These are phyloP conservation scores for Lignosus rhinocerotis DNA, from an alignment of 1,284 basidiomycete species.

Conservation along the genomic window DNA sequence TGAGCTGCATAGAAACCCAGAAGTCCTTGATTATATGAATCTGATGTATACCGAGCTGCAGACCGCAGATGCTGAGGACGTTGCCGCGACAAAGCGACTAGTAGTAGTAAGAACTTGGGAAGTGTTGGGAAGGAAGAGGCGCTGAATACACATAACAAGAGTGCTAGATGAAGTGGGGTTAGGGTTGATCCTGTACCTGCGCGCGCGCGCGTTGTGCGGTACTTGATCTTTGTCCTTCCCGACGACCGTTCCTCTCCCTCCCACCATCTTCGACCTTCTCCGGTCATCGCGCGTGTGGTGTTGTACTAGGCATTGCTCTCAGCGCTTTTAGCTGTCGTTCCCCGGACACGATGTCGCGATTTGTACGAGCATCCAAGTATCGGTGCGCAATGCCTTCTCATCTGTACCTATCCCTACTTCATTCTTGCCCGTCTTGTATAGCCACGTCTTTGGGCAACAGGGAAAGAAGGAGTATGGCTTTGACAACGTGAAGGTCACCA, in stretches of 20 bases:
- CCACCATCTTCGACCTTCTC: background rate
- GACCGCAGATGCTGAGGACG: no score
- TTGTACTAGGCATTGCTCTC: no score
- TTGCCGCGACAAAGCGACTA: no score
- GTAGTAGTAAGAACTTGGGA: no score
- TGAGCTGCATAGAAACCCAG: no score
- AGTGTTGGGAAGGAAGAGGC: no score
- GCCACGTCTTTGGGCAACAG: constrained; percentile 88
- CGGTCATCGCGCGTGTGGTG: no score
- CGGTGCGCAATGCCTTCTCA: constrained; percentile 45
- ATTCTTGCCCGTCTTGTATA: constrained; percentile 37
- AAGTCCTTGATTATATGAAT: no score
- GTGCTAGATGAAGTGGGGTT: background rate
- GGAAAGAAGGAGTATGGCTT: constrained; percentile 83
- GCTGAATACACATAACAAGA: no score
- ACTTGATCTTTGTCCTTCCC: background rate
- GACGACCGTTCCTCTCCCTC: background rate
- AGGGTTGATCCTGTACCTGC: background rate
- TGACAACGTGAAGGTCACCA: constrained; percentile 91
- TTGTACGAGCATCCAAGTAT: constrained; percentile 73
- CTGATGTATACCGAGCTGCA: no score
- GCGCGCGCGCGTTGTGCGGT: background rate
- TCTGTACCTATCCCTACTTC: background rate
- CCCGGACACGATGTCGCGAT: constrained; percentile 58
- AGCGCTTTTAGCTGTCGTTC: background rate